Evolutionary conservation across 805 yeast genomes (phyloP).

Genomic region (Naumovozyma castellii): DNA sequence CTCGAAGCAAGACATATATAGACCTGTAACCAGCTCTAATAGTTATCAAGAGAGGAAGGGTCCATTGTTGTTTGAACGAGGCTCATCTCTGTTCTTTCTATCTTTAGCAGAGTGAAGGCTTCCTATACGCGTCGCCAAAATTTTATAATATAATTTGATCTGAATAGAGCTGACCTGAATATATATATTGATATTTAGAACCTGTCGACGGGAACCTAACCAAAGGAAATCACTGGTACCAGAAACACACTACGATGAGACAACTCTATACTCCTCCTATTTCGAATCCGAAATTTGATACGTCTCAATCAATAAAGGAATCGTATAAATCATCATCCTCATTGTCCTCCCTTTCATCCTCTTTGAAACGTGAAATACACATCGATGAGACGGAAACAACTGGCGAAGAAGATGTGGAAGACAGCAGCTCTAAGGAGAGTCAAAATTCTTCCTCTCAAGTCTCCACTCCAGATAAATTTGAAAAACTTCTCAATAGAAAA

Average conservation of each 20-base stretch:
- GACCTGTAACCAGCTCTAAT: too few relatives aligned
- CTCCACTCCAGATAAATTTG: neutral
- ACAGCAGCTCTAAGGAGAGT: constrained; percentile 4
- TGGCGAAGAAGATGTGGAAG: neutral
- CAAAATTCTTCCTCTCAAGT: neutral
- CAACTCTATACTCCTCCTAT: constrained; percentile 28
- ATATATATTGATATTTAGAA: neutral
- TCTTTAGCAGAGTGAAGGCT: too few relatives aligned
- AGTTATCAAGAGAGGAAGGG: too few relatives aligned
- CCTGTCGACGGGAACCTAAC: too few relatives aligned
- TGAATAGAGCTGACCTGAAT: constrained; percentile 4
- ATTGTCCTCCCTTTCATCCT: neutral
- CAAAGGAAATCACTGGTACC: neutral
- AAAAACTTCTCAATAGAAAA: neutral
- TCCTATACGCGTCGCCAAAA: neutral
- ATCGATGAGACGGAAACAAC: neutral
- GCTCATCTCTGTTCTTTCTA: too few relatives aligned
- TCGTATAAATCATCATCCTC: constrained; percentile 12
- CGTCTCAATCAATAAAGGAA: constrained; percentile 20
- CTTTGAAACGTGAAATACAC: neutral
- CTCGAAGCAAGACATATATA: too few relatives aligned
- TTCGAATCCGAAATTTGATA: constrained; percentile 20
- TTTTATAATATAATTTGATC: neutral
- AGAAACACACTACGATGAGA: constrained; percentile 4
- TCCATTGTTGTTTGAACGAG: too few relatives aligned